Percentiles rank a stretch among this genome's conserved stretches.
These are phyloP conservation scores for Tuber calosporum DNA, from an alignment of 495 filamentous ascomycete genomes.

Conservation along the genomic window DNA sequence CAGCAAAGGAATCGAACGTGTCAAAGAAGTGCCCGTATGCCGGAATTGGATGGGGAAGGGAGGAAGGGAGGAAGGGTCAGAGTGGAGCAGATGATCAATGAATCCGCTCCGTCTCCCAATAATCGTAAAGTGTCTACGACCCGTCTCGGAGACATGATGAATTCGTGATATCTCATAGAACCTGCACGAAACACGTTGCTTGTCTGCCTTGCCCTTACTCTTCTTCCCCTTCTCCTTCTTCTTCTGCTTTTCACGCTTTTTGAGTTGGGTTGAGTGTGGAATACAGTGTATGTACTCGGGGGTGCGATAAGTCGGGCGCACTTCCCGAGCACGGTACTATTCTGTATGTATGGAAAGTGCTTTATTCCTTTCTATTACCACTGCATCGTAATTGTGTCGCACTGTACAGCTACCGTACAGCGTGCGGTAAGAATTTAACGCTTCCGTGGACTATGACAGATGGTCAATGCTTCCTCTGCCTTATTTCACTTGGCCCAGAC, in stretches of 20 bases:
- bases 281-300: background rate
- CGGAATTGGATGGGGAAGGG: slow-evolving; percentile 9
- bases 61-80: background rate
- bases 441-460: background rate
- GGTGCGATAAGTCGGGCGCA: no score
- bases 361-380: background rate
- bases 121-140: slow-evolving; percentile 7
- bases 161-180: slow-evolving; percentile 3
- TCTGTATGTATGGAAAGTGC: background rate
- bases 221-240: no score
- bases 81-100: slow-evolving; percentile 29
- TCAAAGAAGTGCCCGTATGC: slow-evolving; percentile 29
- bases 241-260: slow-evolving; percentile 8
- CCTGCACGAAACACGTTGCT: slow-evolving; percentile 37
- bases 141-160: background rate
- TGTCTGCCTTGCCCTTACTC: slow-evolving; percentile 7
- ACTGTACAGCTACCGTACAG: background rate
- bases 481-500: background rate
- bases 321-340: background rate
- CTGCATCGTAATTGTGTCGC: background rate
- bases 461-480: background rate
- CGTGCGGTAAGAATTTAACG: background rate
- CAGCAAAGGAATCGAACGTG: slow-evolving; percentile 34
- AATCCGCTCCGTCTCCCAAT: slow-evolving; percentile 33
- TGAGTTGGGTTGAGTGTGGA: background rate